Percentiles rank a stretch among this genome's conserved stretches.
Conservation (phyloP, 139 green algal species). For the Edaphochlamys debaryana region DNA sequence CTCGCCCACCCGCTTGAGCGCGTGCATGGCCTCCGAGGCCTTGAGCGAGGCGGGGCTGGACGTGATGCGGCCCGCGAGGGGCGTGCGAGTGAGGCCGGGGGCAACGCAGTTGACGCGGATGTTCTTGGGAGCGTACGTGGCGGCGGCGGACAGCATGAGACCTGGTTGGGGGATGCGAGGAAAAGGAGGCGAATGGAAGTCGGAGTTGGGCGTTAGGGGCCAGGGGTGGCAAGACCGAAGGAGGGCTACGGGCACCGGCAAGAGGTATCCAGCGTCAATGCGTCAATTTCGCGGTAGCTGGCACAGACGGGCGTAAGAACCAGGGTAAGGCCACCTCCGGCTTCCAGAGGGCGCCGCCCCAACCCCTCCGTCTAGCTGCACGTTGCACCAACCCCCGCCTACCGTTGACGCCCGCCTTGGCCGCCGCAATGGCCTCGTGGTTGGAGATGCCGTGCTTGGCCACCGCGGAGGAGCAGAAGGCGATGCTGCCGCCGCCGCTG, state of each 20-base stretch:
- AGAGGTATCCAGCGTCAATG: too few species aligned
- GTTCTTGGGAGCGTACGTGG: conserved; percentile 84
- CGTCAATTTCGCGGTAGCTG: too few species aligned
- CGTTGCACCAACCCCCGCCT: too few species aligned
- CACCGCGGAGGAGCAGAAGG: conserved; percentile 76
- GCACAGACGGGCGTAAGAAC: too few species aligned
- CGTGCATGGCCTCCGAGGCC: conserved; percentile 73
- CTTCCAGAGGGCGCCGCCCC: too few species aligned
- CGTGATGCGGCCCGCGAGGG: conserved; percentile 71
- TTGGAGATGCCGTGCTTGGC: conserved; percentile 75
- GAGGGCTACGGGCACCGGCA: too few species aligned
- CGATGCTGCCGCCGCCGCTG: conserved; percentile 74
- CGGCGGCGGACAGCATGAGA: conserved; percentile 68
- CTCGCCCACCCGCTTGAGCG: conserved; percentile 80
- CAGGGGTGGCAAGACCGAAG: too few species aligned
- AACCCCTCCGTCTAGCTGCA: too few species aligned
- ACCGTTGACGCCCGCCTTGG: conserved; percentile 80
- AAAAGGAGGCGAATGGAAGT: too few species aligned
- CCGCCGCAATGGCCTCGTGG: conserved; percentile 87
- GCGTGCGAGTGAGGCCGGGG: conserved; percentile 71
- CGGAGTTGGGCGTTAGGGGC: too few species aligned
- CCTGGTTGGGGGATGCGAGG: conserved; percentile 47
- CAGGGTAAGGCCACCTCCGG: too few species aligned
- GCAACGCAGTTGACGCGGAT: conserved; percentile 88
- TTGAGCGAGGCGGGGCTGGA: conserved; percentile 66